Base-by-base conservation (phyloP, 2,329 filamentous ascomycete species). In the Fusarium irregulare region DNA sequence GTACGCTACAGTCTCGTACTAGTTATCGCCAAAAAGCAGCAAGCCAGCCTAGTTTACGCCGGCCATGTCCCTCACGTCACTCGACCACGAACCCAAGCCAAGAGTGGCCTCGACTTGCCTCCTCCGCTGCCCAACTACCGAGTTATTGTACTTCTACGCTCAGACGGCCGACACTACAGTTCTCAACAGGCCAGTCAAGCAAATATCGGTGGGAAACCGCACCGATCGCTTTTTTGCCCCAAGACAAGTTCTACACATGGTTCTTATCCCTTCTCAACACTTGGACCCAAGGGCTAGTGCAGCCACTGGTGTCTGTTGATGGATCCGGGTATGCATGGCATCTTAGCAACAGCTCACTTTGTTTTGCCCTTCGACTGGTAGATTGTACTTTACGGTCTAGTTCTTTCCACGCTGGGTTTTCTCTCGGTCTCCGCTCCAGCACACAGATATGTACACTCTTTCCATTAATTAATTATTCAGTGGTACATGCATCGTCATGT, bases 301-400 rank as follows among this genome's bases (percentile, higher is more conserved):
- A 76, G 75, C 76, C 77, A 76, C 75, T 66, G 72, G 55, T 73
- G 69, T 64, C 61, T 50, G 60, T 74, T 70, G 60, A 75, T 75
- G 73, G 72, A 62, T 66, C 73, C 72, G 62, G 73, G 69, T 75
- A 76, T 76, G 74, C 75, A 71, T 73, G 69, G 66, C 74, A 75
- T 74, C 73, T 76, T 68, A 76, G 74, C 73, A 70, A 76, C 62
- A 69, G 63, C 67, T 75, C 45, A 60, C 48, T 62, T 59, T 61
- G 53, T 53, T 60, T 67, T 61, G 56, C 48, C 25, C 53, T 70
- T 64, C 54, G 60, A 32, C 62, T 66, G 56, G 48, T 62, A 46
- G 42, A 66, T 48, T 45, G 27, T 64, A 66, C 55, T 45, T 28
- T 59, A 64, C 44, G 67, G 67, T 71, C 67, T 71, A 28, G 67